Percentiles rank a stretch among this genome's conserved stretches.
phyloP scores from a whole-genome alignment of 2,329 filamentous ascomycete species.

The Trichophyton verrucosum region DNA sequence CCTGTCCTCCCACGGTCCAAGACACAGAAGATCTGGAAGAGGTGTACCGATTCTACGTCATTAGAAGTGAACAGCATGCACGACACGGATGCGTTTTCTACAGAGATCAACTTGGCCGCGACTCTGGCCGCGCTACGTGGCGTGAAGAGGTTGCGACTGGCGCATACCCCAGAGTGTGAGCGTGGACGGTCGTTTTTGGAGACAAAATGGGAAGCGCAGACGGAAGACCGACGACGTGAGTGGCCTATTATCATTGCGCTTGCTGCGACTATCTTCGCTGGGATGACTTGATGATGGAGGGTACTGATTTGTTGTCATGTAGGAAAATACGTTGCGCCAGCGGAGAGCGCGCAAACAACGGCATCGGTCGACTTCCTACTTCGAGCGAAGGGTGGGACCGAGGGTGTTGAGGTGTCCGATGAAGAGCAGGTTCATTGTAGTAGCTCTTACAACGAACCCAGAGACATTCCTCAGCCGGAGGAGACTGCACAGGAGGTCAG shows the following conservation, averaged over 20 bases:
- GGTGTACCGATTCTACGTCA: constrained; percentile 26
- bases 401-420: background rate
- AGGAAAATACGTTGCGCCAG: constrained; percentile 5
- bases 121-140: constrained; percentile 21
- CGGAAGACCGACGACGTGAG: constrained; percentile 22
- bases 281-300: background rate
- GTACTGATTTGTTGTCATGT: background rate
- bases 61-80: constrained; percentile 10
- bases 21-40: constrained; percentile 36
- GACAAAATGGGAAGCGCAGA: constrained; percentile 30
- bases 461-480: background rate
- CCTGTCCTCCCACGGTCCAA: constrained; percentile 29
- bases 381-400: background rate
- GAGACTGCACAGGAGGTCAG: background rate
- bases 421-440: background rate
- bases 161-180: constrained; percentile 5
- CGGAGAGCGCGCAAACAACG: background rate
- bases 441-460: background rate
- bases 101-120: constrained; percentile 25
- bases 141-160: constrained; percentile 27
- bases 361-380: background rate
- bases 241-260: background rate
- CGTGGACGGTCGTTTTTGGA: constrained; percentile 28
- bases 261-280: background rate
- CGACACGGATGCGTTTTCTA: constrained; percentile 16